Percentiles rank a stretch among this genome's conserved stretches.
Evolutionary conservation across 2,329 filamentous ascomycete species (phyloP).

Genomic region (Microcyclospora tardicrescens): DNA sequence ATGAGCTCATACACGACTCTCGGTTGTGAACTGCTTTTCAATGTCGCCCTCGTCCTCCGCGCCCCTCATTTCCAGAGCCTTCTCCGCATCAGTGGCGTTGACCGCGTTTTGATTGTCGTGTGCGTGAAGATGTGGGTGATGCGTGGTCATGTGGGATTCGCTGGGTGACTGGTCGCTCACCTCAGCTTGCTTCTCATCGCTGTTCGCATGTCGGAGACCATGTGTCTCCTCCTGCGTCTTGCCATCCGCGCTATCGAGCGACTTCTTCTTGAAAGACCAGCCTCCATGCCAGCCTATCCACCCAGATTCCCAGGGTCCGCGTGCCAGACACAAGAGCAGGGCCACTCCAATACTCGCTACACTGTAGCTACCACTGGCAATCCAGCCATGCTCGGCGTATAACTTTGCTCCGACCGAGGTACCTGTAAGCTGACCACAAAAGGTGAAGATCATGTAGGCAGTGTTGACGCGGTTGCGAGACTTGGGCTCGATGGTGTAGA

Average conservation of each 20-base stretch:
- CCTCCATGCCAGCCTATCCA: conserved; percentile 52
- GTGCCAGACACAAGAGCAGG: conserved; percentile 27
- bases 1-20: too few species aligned
- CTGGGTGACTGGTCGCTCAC: neutral
- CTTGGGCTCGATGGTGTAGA: conserved; percentile 58
- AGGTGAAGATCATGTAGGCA: conserved; percentile 65
- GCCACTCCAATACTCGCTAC: conserved; percentile 41
- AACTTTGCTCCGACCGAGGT: conserved; percentile 41
- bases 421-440: conserved; percentile 63
- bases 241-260: conserved; percentile 26
- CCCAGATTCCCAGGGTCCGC: conserved; percentile 43
- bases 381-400: conserved; percentile 45
- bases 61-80: conserved; percentile 12
- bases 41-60: conserved; percentile 11
- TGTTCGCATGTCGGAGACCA: conserved; percentile 7
- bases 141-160: conserved; percentile 1
- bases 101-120: conserved; percentile 10
- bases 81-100: conserved; percentile 12
- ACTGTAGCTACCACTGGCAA: conserved; percentile 42
- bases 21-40: too few species aligned
- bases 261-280: conserved; percentile 35
- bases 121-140: conserved; percentile 8
- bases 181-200: conserved; percentile 14
- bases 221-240: conserved; percentile 15
- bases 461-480: conserved; percentile 67